A percentile compares a stretch with the other conserved stretches of the same genome.
These are phyloP conservation scores for Mycena galopus DNA, from an alignment of 768 basidiomycete species.

Conservation along the genomic window DNA sequence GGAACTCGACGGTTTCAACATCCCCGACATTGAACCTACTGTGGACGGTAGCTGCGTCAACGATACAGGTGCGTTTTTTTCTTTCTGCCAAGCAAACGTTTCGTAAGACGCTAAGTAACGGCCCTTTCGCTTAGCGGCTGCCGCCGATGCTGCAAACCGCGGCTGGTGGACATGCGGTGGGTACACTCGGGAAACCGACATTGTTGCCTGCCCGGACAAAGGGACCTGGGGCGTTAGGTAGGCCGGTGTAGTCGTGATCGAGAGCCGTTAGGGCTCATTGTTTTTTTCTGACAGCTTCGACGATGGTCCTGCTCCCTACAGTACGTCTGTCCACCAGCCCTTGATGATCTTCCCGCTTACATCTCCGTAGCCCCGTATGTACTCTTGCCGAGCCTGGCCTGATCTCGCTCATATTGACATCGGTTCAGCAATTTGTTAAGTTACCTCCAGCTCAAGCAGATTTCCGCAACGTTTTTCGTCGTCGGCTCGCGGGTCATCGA, in stretches of 20 bases:
- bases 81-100: background rate
- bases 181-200: constrained; percentile 69
- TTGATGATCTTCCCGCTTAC: background rate
- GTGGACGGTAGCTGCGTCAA: constrained; percentile 76
- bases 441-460: constrained; percentile 72
- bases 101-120: background rate
- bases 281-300: constrained; percentile 67
- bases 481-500: constrained; percentile 89
- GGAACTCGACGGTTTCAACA: constrained; percentile 77
- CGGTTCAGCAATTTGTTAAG: constrained; percentile 71
- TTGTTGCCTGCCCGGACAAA: constrained; percentile 76
- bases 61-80: constrained; percentile 46
- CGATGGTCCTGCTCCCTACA: constrained; percentile 90
- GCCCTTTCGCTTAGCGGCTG: constrained; percentile 54
- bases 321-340: constrained; percentile 57
- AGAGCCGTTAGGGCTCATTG: background rate
- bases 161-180: constrained; percentile 97
- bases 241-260: background rate
- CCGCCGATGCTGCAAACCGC: constrained; percentile 66
- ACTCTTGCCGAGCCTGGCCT: background rate
- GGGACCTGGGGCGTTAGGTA: constrained; percentile 76
- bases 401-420: background rate
- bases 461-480: constrained; percentile 92
- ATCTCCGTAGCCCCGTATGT: constrained; percentile 43
- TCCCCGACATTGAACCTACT: constrained; percentile 76